A percentile compares a stretch with the other conserved stretches of the same genome.
Conservation (phyloP, 208 protist genomes). For the Crithidia thermophila region DNA sequence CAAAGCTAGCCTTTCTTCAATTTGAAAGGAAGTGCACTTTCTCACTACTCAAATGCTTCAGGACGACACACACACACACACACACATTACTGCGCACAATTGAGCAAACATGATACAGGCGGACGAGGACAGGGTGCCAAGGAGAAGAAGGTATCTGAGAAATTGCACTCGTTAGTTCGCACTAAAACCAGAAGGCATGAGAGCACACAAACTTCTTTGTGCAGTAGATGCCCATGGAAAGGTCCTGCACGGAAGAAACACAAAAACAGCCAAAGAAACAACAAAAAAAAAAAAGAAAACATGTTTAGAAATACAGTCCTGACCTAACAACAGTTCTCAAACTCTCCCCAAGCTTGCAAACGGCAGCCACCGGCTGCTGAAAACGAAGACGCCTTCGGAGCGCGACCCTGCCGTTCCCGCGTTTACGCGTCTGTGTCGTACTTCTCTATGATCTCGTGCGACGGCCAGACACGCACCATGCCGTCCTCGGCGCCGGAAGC, state of each 20-base stretch:
- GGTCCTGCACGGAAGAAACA: too few species aligned
- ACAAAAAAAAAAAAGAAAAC: conserved; percentile 1
- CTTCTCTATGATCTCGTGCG: conserved; percentile 83
- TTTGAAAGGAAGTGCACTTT: too few species aligned
- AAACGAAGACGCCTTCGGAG: not conserved
- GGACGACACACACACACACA: not conserved
- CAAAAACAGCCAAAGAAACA: not conserved
- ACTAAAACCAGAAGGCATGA: too few species aligned
- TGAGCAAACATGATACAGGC: too few species aligned
- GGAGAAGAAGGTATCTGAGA: too few species aligned
- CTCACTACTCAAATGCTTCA: too few species aligned
- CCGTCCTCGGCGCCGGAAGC: conserved; percentile 91
- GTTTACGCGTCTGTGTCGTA: conserved; percentile 59
- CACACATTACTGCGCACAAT: not conserved
- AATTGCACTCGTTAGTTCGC: too few species aligned
- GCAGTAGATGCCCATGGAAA: too few species aligned
- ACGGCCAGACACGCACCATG: conserved; percentile 93
- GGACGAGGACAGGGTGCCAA: too few species aligned
- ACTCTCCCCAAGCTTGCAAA: not conserved
- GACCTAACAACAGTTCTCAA: not conserved
- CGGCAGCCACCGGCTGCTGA: not conserved
- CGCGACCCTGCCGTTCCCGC: not conserved
- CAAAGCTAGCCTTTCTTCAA: too few species aligned
- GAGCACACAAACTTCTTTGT: too few species aligned
- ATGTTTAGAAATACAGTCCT: not conserved